phyloP scores from a whole-genome alignment of 345 rosid genomes.

The Cochlearia excelsa region DNA sequence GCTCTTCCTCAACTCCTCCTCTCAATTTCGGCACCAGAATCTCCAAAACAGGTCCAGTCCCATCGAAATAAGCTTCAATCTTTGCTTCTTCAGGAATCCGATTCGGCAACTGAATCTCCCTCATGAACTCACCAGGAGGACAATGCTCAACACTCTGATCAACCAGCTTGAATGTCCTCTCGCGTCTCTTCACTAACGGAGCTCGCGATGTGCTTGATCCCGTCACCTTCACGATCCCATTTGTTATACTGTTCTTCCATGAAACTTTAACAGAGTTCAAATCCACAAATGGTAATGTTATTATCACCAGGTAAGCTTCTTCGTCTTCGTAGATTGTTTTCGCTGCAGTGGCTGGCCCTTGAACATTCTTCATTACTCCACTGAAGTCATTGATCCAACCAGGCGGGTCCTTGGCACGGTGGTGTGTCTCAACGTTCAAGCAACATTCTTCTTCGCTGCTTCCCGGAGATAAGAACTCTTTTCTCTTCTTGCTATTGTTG shows the following conservation, averaged over 20 bases:
- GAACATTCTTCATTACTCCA: constrained; percentile 72
- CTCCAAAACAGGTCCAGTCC: constrained; percentile 81
- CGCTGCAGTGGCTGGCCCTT: constrained; percentile 91
- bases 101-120: constrained; percentile 79
- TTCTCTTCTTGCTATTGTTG: constrained; percentile 52
- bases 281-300: constrained; percentile 91
- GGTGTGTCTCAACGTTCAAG: constrained; percentile 52
- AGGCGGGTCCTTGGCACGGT: constrained; percentile 52
- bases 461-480: constrained; percentile 68
- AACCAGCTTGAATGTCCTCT: constrained; percentile 83
- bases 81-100: constrained; percentile 94
- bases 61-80: constrained; percentile 85
- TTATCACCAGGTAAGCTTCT: constrained; percentile 63
- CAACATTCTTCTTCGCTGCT: constrained; percentile 65
- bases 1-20: constrained; percentile 78
- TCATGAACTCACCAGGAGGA: constrained; percentile 92
- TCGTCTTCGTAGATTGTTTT: constrained; percentile 92
- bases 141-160: constrained; percentile 92
- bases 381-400: constrained; percentile 68
- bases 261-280: constrained; percentile 88
- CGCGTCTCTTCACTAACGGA: constrained; percentile 73
- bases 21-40: constrained; percentile 78
- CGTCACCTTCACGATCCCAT: constrained; percentile 79
- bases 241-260: constrained; percentile 80
- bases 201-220: constrained; percentile 75